Evolutionary conservation across 2,329 filamentous ascomycete genomes (phyloP).

Genomic region (Microsporum canis): DNA sequence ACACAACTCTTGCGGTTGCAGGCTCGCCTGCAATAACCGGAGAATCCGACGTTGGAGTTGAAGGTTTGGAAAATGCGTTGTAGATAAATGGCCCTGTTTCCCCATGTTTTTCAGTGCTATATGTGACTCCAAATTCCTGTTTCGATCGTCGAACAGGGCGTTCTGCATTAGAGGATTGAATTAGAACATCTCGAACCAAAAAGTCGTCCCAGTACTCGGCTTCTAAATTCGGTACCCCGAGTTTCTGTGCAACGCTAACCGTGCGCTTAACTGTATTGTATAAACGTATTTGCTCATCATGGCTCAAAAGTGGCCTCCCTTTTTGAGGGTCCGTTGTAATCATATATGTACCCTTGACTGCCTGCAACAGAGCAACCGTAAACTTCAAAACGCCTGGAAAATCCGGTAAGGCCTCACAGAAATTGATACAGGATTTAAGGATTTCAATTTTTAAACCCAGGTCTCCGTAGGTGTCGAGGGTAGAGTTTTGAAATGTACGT

Average conservation of each 20-base stretch:
- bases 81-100: constrained; percentile 77
- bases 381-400: constrained; percentile 82
- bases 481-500: constrained; percentile 36
- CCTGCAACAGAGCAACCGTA: constrained; percentile 71
- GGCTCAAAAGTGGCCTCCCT: constrained; percentile 56
- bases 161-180: constrained; percentile 51
- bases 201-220: constrained; percentile 98
- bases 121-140: constrained; percentile 38
- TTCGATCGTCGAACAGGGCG: constrained; percentile 55
- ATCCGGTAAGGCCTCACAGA: constrained; percentile 87
- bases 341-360: constrained; percentile 63
- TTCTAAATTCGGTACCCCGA: constrained; percentile 58
- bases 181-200: constrained; percentile 62
- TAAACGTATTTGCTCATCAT: constrained; percentile 78
- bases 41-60: constrained; percentile 46
- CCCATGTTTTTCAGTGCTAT: constrained; percentile 27
- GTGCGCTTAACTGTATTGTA: constrained; percentile 78
- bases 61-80: constrained; percentile 73
- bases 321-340: constrained; percentile 56
- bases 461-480: constrained; percentile 56
- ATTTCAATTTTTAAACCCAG: constrained; percentile 73
- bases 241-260: constrained; percentile 59
- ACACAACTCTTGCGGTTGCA: constrained; percentile 64
- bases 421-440: constrained; percentile 77
- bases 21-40: constrained; percentile 69